Percentiles rank a stretch among this genome's conserved stretches.
Conservation (phyloP, 495 filamentous ascomycete species). For the Xylaria palmicola region DNA sequence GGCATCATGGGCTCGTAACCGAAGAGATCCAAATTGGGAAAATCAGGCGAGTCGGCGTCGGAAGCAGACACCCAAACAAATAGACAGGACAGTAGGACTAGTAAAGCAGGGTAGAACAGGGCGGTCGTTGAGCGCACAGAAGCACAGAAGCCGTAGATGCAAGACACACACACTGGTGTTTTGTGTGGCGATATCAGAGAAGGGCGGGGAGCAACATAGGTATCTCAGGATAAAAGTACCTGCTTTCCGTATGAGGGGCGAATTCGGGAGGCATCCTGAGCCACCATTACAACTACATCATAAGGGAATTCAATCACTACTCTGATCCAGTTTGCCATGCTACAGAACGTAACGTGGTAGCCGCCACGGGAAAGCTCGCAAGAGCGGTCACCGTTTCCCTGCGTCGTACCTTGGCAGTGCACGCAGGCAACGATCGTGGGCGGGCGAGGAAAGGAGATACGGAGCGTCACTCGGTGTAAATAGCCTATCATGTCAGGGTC, state of each 20-base stretch:
- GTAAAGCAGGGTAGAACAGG: neutral
- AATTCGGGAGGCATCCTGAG: neutral
- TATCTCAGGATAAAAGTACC: neutral
- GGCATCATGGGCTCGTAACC: neutral
- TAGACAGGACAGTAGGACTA: neutral
- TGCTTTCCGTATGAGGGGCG: neutral
- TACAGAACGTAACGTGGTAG: slow-evolving; percentile 8
- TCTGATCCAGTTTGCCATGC: neutral
- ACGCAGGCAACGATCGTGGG: neutral
- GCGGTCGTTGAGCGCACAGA: neutral
- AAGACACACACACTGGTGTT: neutral
- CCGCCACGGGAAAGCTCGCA: neutral
- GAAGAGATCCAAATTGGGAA: neutral
- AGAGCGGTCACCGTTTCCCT: neutral
- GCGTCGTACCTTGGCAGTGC: neutral
- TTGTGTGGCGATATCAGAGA: neutral
- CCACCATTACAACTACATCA: neutral
- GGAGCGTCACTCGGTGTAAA: neutral
- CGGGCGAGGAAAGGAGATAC: neutral
- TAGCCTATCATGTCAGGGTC: slow-evolving; percentile 12
- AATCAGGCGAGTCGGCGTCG: neutral
- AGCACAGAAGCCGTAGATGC: neutral
- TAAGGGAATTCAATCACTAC: neutral
- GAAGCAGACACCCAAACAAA: neutral
- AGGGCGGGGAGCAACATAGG: neutral